Conservation (phyloP, 1,284 basidiomycete species). For the Violaceomyces palustris region DNA sequence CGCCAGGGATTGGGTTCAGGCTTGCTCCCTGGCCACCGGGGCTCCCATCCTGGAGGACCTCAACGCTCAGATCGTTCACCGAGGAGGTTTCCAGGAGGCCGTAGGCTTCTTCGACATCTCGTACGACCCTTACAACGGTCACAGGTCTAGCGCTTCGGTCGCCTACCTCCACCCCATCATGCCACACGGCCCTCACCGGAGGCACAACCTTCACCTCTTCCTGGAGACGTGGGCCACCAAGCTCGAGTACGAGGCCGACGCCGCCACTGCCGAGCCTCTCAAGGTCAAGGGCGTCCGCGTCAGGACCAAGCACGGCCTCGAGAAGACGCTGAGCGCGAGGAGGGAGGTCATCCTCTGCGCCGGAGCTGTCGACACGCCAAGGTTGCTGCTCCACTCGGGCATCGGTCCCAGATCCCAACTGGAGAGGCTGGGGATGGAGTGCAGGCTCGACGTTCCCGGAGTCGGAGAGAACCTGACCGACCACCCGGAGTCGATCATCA, state of each 20-base stretch:
- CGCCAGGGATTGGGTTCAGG: conserved; percentile 50
- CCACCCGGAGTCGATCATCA: conserved; percentile 54
- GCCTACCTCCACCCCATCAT: conserved; percentile 54
- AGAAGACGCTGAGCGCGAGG: conserved; percentile 41
- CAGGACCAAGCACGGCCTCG: conserved; percentile 34
- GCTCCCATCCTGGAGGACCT: conserved; percentile 49
- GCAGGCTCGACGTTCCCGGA: conserved; percentile 56
- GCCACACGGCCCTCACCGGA: conserved; percentile 44
- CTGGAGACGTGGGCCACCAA: conserved; percentile 52
- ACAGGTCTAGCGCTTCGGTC: conserved; percentile 46
- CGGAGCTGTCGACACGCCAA: conserved; percentile 56
- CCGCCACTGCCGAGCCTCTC: too few relatives aligned
- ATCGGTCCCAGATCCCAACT: conserved; percentile 57
- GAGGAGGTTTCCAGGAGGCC: conserved; percentile 43
- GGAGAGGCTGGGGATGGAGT: conserved; percentile 53
- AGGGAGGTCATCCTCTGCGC: conserved; percentile 50
- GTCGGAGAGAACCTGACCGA: conserved; percentile 60
- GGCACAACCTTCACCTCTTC: conserved; percentile 52
- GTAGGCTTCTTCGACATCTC: conserved; percentile 53
- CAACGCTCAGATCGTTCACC: conserved; percentile 48
- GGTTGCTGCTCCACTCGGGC: conserved; percentile 59
- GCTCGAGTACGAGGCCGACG: conserved; percentile 31
- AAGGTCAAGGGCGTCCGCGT: conserved; percentile 42
- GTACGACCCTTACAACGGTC: conserved; percentile 51
- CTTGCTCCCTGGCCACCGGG: conserved; percentile 39